Evolutionary conservation across 305 asterid genomes (phyloP), one percentile per base, ranked within the genome.

Genomic region (Striga hermonthica): DNA sequence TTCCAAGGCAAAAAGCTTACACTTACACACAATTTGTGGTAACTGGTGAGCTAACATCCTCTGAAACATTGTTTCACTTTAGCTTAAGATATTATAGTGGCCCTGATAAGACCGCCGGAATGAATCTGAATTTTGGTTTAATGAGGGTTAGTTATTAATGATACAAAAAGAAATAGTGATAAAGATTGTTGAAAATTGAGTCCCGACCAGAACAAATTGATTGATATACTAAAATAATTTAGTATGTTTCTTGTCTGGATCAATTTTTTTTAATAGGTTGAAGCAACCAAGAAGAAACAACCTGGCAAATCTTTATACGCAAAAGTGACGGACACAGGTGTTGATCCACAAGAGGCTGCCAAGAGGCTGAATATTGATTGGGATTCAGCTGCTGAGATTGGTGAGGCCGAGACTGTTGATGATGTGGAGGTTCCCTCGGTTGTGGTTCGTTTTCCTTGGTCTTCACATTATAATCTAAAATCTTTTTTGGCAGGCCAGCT

Each of bases 381-480:
- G 97, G 97, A 92, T 82, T 75, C 88, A 54, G 97, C 96, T 64
- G 95, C 97, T 39, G 95, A 92, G 77, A 80, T 92, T 68, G 95
- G 82, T 54, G 95, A 83, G 50, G 80, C 70, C 60, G 85, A 66
- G 40, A 66, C 75, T 35, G 31, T 22, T 22, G 89, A 87, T 72
- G 91, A 90, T 9, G 59, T 65, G 22, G 90, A 89, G 13, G 91
- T 87, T 71, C 95, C 95, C 74, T 67, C 96, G 47, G 91, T 83
- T 54, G 78, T 90, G 89, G 95, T 85, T 76, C 53, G 92, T 75
- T 59, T 52, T 58, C 45, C 40, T 60, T 52, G 49, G 72, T 55
- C 45, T 3, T 48, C 28, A 13, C 35, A 56, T n/a, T 35, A 34
- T 7, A 56, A 56, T 22, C 60, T 14, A 50, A n/a, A n/a, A 50